These are phyloP conservation scores for Otatea glauca DNA, from an alignment of 176 grass and related monocot genomes.

Conservation along the genomic window DNA sequence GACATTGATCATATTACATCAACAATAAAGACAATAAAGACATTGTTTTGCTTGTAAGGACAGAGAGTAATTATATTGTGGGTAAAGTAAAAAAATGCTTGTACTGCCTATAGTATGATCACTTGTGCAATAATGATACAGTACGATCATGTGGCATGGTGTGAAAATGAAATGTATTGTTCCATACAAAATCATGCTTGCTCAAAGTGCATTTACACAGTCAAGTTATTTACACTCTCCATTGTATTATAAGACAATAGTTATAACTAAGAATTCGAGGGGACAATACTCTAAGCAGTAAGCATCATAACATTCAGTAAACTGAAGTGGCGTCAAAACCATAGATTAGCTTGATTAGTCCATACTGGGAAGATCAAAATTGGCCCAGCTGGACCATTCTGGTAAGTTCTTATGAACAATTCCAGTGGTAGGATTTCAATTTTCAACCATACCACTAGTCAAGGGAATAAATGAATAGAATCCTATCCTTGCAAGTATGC, in stretches of 20 bases:
- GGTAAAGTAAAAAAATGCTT: no score
- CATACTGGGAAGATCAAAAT: no score
- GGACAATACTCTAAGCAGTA: constrained; percentile 22
- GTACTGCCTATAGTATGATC: no score
- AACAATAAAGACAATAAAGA: no score
- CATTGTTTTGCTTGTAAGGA: no score
- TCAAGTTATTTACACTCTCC: not conserved
- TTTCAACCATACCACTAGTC: constrained; percentile 16
- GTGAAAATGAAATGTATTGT: constrained; percentile 11
- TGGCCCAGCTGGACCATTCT: no score
- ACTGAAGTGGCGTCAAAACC: constrained; percentile 22
- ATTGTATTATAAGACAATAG: not conserved
- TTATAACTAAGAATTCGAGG: constrained; percentile 26
- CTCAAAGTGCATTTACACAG: constrained; percentile 9
- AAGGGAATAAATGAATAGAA: constrained; percentile 22
- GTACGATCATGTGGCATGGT: not conserved
- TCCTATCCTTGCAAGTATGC: constrained; percentile 23
- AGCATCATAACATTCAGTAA: not conserved
- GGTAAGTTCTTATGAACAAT: no score
- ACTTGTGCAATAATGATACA: no score
- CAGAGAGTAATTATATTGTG: no score
- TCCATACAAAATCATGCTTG: constrained; percentile 12
- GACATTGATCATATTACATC: no score
- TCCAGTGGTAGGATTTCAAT: no score
- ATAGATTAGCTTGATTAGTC: no score